These are phyloP conservation scores for Ambispora gerdemannii DNA, from an alignment of 192 early-diverging fungal species.

Conservation along the genomic window DNA sequence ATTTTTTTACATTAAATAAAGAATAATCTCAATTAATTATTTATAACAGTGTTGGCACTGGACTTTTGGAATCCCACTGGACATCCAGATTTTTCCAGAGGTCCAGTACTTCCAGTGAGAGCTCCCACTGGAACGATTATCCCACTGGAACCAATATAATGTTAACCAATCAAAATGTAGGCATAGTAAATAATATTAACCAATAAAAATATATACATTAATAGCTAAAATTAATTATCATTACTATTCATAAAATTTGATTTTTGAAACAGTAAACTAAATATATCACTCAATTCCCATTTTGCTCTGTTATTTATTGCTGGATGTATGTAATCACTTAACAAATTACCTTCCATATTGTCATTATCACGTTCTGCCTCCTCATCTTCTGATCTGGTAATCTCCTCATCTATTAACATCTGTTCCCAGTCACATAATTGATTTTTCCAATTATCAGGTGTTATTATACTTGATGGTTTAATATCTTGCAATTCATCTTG, in stretches of 20 bases:
- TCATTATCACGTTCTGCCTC: not conserved
- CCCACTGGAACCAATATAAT: slow-evolving; percentile 15
- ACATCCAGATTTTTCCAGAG: slow-evolving; percentile 9
- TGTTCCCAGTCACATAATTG: not conserved
- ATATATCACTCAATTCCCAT: not conserved
- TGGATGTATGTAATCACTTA: slow-evolving; percentile 11
- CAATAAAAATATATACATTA: not conserved
- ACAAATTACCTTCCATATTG: slow-evolving; percentile 8
- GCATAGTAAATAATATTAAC: not conserved
- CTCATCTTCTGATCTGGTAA: no score
- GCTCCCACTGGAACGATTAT: slow-evolving; percentile 12
- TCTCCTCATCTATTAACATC: not conserved
- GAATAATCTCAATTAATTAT: no score
- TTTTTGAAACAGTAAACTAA: not conserved
- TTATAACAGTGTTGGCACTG: not conserved
- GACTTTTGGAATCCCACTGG: not conserved
- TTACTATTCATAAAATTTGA: not conserved
- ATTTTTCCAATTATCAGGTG: not conserved
- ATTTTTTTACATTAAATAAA: no score
- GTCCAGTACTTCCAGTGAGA: slow-evolving; percentile 6
- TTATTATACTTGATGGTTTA: not conserved
- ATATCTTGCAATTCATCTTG: not conserved
- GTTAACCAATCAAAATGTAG: slow-evolving; percentile 12
- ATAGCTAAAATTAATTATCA: not conserved
- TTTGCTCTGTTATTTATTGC: not conserved